phyloP scores from a whole-genome alignment of 345 rosid species.

The Odontarrhena argentea region DNA sequence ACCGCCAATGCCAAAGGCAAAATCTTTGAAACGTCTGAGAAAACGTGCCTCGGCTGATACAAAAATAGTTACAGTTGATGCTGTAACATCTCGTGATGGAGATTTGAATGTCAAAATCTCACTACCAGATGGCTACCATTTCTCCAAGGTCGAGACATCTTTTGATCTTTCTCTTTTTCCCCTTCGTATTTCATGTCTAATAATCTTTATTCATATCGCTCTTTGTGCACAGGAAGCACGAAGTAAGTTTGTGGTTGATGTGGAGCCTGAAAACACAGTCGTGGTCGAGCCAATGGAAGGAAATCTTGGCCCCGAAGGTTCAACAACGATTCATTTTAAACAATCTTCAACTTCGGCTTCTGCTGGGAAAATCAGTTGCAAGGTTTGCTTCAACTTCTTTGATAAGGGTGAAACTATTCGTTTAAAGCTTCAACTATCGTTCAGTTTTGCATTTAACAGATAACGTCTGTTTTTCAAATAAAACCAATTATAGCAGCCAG shows the following conservation, averaged over 20 bases:
- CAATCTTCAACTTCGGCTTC: constrained; percentile 61
- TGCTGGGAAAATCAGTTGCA: constrained; percentile 73
- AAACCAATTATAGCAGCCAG: too few species aligned
- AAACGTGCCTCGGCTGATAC: constrained; percentile 71
- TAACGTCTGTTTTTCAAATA: too few species aligned
- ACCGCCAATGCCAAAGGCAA: constrained; percentile 66
- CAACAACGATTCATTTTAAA: constrained; percentile 56
- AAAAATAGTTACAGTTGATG: constrained; percentile 54
- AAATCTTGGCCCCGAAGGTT: constrained; percentile 71
- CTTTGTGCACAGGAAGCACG: constrained; percentile 65
- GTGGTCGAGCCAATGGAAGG: constrained; percentile 68
- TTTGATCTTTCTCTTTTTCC: neutral
- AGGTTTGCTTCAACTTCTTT: constrained; percentile 45
- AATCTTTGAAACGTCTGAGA: constrained; percentile 69
- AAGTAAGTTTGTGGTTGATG: constrained; percentile 69
- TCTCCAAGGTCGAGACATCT: constrained; percentile 64
- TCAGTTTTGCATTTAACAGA: neutral
- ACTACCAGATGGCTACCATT: constrained; percentile 76
- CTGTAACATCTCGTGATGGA: constrained; percentile 66
- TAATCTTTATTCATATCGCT: constrained; percentile 8
- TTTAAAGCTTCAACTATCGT: neutral
- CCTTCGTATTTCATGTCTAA: neutral
- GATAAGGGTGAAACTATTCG: neutral
- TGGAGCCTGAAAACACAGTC: constrained; percentile 69
- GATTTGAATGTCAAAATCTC: constrained; percentile 65